phyloP scores from a whole-genome alignment of 2,329 filamentous ascomycete species.

The Fusarium sterilihyphosum region DNA sequence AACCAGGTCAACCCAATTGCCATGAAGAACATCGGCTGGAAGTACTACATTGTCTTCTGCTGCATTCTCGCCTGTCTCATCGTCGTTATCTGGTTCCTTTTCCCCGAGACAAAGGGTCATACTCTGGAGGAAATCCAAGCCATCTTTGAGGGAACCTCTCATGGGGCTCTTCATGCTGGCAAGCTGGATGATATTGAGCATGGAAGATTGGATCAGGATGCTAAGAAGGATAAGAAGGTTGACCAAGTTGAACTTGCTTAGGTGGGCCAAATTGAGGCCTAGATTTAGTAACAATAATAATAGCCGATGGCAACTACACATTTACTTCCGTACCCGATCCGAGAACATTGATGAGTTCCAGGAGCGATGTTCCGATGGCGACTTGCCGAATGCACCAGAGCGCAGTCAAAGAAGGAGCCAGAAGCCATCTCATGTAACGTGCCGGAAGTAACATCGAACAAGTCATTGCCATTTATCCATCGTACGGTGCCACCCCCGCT shows the following conservation, averaged over 20 bases:
- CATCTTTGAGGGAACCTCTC: constrained; percentile 41
- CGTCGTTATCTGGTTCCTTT: constrained; percentile 50
- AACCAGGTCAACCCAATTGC: constrained; percentile 55
- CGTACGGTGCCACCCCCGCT: background rate
- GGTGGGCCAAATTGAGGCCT: accelerated
- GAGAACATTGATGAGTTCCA: background rate
- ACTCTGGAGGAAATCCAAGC: constrained; percentile 45
- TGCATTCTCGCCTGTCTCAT: constrained; percentile 48
- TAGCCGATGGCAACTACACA: background rate
- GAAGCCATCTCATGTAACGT: background rate
- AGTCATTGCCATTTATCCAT: background rate
- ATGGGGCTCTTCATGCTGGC: background rate
- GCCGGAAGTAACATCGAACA: background rate
- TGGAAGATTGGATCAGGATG: background rate
- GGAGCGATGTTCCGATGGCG: background rate
- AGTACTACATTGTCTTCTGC: constrained; percentile 54
- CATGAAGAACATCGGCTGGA: constrained; percentile 50
- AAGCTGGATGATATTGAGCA: constrained; percentile 28
- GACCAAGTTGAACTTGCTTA: constrained; percentile 33
- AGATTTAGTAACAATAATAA: no score
- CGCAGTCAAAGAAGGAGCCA: no score
- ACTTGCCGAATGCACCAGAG: background rate
- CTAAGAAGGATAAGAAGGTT: constrained; percentile 23
- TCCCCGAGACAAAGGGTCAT: constrained; percentile 47
- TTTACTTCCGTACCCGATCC: background rate